Evolutionary conservation across 192 early-diverging fungal species (phyloP).

Genomic region (Umbelopsis vinacea): DNA sequence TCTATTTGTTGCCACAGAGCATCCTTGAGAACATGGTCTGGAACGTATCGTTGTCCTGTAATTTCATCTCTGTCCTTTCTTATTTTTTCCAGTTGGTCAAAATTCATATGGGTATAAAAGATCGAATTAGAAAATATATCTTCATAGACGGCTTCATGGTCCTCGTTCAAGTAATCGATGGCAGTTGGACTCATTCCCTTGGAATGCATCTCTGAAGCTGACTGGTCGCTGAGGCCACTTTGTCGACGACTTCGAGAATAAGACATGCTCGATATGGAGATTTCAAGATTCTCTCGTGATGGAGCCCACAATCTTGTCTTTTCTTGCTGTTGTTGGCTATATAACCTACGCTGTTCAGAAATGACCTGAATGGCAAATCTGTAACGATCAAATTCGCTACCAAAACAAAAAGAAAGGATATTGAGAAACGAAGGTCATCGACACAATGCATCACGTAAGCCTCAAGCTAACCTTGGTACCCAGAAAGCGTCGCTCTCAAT

Average conservation of each 20-base stretch:
- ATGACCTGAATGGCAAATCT: constrained; percentile 44
- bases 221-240: neutral
- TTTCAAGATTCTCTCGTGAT: neutral
- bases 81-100: constrained; percentile 53
- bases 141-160: neutral
- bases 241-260: constrained; percentile 5
- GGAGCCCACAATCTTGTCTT: constrained; percentile 11
- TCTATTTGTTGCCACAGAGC: constrained; percentile 60
- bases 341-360: constrained; percentile 25
- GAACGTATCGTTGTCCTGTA: constrained; percentile 36
- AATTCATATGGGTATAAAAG: constrained; percentile 60
- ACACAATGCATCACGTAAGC: neutral
- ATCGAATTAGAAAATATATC: constrained; percentile 46
- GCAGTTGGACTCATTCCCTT: neutral
- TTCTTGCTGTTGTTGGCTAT: neutral
- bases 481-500: constrained; percentile 60
- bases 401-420: neutral
- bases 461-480: constrained; percentile 47
- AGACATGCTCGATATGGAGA: neutral
- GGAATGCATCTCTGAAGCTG: neutral
- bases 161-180: neutral
- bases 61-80: constrained; percentile 43
- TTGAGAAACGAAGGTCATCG: neutral
- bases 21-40: constrained; percentile 44
- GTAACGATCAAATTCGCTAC: constrained; percentile 59